These are phyloP conservation scores for Globisporangium middletonii DNA, from an alignment of 352 stramenopile species.

Conservation along the genomic window DNA sequence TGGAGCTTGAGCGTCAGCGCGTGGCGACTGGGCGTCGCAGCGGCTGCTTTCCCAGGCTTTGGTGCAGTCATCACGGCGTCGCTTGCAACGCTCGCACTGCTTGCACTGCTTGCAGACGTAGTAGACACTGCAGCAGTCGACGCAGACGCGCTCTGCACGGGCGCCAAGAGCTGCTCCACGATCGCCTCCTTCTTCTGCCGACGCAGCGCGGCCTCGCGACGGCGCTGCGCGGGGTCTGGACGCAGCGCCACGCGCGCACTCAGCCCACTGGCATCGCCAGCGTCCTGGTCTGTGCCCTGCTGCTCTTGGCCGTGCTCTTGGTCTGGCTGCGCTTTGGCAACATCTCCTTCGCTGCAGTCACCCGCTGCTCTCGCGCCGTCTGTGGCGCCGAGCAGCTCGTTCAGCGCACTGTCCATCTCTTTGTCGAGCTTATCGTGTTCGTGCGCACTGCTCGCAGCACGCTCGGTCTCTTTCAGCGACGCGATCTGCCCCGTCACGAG, in stretches of 20 bases:
- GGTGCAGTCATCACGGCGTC: not conserved
- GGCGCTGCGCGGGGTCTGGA: conserved; percentile 59
- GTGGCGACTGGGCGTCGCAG: conserved; percentile 41
- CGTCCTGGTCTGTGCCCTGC: conserved; percentile 12
- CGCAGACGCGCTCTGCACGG: not conserved
- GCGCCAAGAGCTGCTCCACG: conserved; percentile 47
- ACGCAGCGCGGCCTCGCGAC: conserved; percentile 54
- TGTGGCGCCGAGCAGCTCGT: conserved; percentile 34
- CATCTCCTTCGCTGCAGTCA: not conserved
- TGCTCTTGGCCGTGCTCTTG: conserved; percentile 17
- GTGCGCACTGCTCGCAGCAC: not conserved
- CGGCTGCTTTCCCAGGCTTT: not conserved
- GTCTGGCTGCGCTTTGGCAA: not conserved
- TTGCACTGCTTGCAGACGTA: too few relatives aligned
- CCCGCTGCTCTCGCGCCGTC: not conserved
- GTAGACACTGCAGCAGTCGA: not conserved
- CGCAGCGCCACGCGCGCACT: conserved; percentile 37
- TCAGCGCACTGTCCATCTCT: conserved; percentile 26
- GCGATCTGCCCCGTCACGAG: conserved; percentile 59
- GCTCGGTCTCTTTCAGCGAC: conserved; percentile 30
- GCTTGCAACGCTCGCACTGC: not conserved
- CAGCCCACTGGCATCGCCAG: not conserved
- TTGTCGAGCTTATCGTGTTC: too few relatives aligned
- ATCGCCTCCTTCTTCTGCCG: conserved; percentile 55
- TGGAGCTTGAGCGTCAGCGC: conserved; percentile 43